Percentiles rank a stretch among this genome's conserved stretches.
phyloP scores from a whole-genome alignment of 768 basidiomycete species.

The Calocybe gangraenosa region DNA sequence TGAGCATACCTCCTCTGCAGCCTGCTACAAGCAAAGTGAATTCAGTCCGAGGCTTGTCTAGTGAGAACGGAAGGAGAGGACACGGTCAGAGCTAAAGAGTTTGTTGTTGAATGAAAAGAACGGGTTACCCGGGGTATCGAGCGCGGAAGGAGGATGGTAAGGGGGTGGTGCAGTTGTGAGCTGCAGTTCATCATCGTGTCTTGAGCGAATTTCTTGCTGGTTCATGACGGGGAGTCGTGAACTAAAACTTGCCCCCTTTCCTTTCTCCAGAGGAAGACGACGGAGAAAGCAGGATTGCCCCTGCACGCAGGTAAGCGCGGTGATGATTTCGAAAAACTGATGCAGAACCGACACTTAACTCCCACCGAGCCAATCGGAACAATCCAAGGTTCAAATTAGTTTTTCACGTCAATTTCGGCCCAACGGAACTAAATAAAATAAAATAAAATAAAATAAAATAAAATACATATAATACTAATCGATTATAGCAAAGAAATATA shows the following conservation, averaged over 20 bases:
- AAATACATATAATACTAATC: no score
- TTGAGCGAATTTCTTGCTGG: constrained; percentile 46
- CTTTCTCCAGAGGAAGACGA: constrained; percentile 18
- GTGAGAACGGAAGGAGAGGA: constrained; percentile 11
- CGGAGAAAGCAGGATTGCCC: constrained; percentile 55
- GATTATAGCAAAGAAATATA: constrained; percentile 19
- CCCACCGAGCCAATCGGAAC: constrained; percentile 69
- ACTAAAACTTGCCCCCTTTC: constrained; percentile 41
- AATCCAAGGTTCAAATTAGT: constrained; percentile 34
- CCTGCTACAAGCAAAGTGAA: constrained; percentile 80
- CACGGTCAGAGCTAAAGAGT: constrained; percentile 16
- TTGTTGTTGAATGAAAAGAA: constrained; percentile 11
- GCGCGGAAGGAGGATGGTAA: constrained; percentile 19
- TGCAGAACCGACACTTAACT: constrained; percentile 43
- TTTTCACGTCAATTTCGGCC: constrained; percentile 18
- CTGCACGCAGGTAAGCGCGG: constrained; percentile 62
- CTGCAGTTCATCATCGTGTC: constrained; percentile 41
- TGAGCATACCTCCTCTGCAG: constrained; percentile 57
- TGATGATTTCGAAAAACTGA: constrained; percentile 53
- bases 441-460: constrained; percentile 11
- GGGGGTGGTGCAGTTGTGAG: constrained; percentile 20
- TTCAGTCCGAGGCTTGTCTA: constrained; percentile 34
- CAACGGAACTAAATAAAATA: constrained; percentile 15
- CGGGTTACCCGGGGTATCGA: constrained; percentile 35
- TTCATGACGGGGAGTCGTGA: constrained; percentile 47